Evolutionary conservation across 176 grass and related monocot genomes (phyloP), one percentile per base, ranked within the genome.

Genomic region (Phoenix roebelenii): DNA sequence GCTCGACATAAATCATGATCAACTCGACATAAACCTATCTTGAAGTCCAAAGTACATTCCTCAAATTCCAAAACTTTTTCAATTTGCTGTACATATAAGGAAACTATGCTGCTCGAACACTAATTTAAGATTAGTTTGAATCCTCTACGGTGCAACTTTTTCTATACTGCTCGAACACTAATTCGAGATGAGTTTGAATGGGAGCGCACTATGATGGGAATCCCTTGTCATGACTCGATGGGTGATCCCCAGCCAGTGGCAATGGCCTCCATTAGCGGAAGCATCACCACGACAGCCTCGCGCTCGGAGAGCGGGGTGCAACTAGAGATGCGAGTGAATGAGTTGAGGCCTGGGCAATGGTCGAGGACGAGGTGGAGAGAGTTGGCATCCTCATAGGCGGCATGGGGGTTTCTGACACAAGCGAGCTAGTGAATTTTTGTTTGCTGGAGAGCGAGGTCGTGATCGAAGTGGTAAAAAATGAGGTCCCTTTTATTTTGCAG

Each of bases 341-440:
- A 77, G 68, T 94, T 81, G 0, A 59, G 69, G 16, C 74, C 77
- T 0, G 9, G n/a, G 70, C 80, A 88, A 64, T 82, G 89, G 51
- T 88, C 84, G 29, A 94, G 12, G n/a, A 88, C 71, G 25, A 94
- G 80, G 71, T 94, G 71, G 5, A 84, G 75, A 3, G 70, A 76
- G 35, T 53, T 25, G 3, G 65, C 89, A 54, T 94, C 89, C 55
- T 85, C 89, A 51, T 83, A 88, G 15, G 77, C 72, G 17, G 77
- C 58, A 64, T 77, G 72, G 22, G 59, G 75, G 72, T 68, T 83
- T 9, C 59, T 25, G 0, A 39, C 20, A 0, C 80, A 73, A 3
- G 52, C 89, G 3, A 83, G 73, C 24, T 64, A 74, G 84, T 88
- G 89, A 3, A 74, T 16, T 67, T 82, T 85, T 54, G 74, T 67